Base-by-base conservation (phyloP, 495 filamentous ascomycete species). In the Aspergillus cavernicola region DNA sequence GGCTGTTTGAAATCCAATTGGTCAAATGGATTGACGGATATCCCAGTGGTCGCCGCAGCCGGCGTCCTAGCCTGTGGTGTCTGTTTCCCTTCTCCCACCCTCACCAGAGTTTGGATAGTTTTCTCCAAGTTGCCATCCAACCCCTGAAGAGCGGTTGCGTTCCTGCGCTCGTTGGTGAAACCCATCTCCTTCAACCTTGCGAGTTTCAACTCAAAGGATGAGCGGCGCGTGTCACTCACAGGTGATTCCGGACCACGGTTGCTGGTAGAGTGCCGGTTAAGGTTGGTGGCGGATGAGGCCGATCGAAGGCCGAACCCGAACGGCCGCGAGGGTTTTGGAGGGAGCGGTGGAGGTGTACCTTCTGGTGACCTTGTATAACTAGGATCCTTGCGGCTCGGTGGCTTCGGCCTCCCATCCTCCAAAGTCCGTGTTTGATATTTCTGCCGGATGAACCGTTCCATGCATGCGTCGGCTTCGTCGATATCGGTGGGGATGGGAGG, bases 401-500 rank as follows among this genome's bases (percentile, higher is more conserved):
- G 73, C 42, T 74, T 74, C 18, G 71, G 73, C 50, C 71, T 76
- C 1, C 78, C 75, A 57, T 76, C 71, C 67, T 80, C 81, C 67
- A 82, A 78, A 29, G 63, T 70, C 56, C 73, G 76, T 52, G 85
- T 76, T 66, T 95, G 82, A 66, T 98, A 98, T 72, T 98, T 98
- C 56, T 91, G 84, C 38, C 92, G 80, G 59, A 98, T 96, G 65
- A 88, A 97, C 40, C 87, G 83, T 71, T 98, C 93, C 86, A 98
- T 89, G 32, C 85, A 88, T 13, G 88, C 82, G 60, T 97, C 95
- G 42, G 88, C 84, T 71, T 97, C 90, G 69, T 98, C 95, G 33
- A 83, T 80, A 66, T 95, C 93, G 53, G 93, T 76, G 0, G 95
- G 92, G 16, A 95, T 81, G 5, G 88, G 78, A 2, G 92, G 85